phyloP scores from a whole-genome alignment of 805 yeast genomes.

The Metschnikowia bowlesiae region DNA sequence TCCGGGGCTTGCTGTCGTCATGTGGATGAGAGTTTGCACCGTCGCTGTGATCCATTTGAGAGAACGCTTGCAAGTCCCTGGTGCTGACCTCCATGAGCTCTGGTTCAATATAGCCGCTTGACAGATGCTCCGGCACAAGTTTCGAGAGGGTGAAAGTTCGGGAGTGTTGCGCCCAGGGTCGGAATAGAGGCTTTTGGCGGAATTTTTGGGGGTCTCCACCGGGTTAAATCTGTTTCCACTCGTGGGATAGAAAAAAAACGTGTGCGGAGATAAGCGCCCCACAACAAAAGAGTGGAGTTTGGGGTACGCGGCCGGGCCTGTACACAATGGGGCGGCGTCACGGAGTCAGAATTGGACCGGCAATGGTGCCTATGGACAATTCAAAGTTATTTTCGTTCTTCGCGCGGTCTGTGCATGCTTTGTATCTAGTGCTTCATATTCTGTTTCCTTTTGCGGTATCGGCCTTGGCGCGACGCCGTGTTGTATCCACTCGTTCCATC shows the following conservation, averaged over 20 bases:
- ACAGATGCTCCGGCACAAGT: not conserved
- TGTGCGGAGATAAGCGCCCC: constrained; percentile 1
- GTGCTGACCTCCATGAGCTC: not conserved
- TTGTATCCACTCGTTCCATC: too few relatives aligned
- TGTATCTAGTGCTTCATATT: too few relatives aligned
- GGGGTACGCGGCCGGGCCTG: constrained; percentile 2
- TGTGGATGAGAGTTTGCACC: not conserved
- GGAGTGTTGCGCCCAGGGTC: not conserved
- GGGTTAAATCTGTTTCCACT: not conserved
- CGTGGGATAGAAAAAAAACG: not conserved
- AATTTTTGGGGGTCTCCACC: not conserved
- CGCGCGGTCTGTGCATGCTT: not conserved
- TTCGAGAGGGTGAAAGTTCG: not conserved
- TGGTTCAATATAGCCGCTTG: not conserved
- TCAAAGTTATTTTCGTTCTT: not conserved
- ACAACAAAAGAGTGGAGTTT: not conserved
- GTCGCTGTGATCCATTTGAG: not conserved
- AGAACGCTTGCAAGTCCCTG: not conserved
- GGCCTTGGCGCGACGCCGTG: too few relatives aligned
- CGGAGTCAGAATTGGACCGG: not conserved
- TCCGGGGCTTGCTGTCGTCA: not conserved
- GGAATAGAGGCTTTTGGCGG: not conserved
- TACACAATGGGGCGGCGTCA: not conserved
- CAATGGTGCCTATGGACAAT: not conserved
- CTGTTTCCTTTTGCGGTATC: too few relatives aligned